phyloP scores from a whole-genome alignment of 1,284 basidiomycete species.

The Cystobasidium slooffiae region DNA sequence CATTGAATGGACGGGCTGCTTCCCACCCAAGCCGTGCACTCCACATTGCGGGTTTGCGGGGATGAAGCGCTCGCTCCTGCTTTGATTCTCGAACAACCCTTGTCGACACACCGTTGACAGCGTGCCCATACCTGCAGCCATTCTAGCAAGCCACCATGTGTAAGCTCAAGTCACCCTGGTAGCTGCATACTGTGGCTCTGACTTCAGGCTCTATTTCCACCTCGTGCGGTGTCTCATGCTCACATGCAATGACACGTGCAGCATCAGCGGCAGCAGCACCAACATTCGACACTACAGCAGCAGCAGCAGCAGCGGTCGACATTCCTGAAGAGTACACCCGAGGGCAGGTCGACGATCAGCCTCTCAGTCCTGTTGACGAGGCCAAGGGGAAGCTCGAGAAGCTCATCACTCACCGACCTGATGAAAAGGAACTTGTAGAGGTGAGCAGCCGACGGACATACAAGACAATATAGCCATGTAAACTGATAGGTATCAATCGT shows the following conservation, averaged over 20 bases:
- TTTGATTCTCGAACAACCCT: too few relatives aligned
- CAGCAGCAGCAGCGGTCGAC: conserved; percentile 4
- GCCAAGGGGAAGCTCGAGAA: conserved; percentile 64
- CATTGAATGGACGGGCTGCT: too few relatives aligned
- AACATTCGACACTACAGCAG: conserved; percentile 6
- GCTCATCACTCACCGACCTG: conserved; percentile 64
- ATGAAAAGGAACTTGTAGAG: conserved; percentile 69
- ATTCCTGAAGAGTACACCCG: conserved; percentile 35
- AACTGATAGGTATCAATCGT: background rate
- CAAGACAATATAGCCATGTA: background rate
- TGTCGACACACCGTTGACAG: too few relatives aligned
- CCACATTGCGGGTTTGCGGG: too few relatives aligned
- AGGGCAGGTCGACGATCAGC: conserved; percentile 38
- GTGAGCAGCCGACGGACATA: conserved; percentile 5
- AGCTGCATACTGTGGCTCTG: too few relatives aligned
- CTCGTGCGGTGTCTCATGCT: background rate
- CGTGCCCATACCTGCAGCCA: too few relatives aligned
- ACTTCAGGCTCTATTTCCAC: too few relatives aligned
- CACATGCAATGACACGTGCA: background rate
- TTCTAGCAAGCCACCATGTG: too few relatives aligned
- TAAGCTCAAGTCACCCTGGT: too few relatives aligned
- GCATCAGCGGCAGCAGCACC: background rate
- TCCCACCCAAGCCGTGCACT: too few relatives aligned
- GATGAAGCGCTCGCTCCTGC: too few relatives aligned
- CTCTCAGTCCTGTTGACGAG: conserved; percentile 45